Percentiles rank a stretch among this genome's conserved stretches.
Evolutionary conservation across 495 filamentous ascomycete species (phyloP).

Genomic region (Parathielavia hyrcaniae): DNA sequence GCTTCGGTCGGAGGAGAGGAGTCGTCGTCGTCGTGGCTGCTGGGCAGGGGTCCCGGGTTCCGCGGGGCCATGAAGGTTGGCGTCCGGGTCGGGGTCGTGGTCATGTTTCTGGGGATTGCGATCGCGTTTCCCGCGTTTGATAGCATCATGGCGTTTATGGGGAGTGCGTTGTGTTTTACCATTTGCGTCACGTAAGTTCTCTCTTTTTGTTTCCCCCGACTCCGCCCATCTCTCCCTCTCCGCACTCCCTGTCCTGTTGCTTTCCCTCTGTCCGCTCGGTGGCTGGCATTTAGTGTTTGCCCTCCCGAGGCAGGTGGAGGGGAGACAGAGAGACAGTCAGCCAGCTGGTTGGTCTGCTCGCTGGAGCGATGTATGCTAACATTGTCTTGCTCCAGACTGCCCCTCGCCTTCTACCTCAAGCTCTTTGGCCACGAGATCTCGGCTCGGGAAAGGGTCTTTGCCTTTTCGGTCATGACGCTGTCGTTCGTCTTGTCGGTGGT

Average conservation of each 20-base stretch:
- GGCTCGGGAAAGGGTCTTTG: conserved; percentile 55
- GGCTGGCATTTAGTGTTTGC: too few relatives aligned
- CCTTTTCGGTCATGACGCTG: conserved; percentile 63
- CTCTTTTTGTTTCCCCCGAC: too few relatives aligned
- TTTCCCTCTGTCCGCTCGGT: neutral
- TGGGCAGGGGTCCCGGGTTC: conserved; percentile 52
- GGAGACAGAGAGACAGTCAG: too few relatives aligned
- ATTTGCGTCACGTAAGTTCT: conserved; percentile 74
- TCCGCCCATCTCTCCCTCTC: conserved; percentile 6
- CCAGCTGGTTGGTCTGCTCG: too few relatives aligned
- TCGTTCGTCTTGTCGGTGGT: conserved; percentile 63
- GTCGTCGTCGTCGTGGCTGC: conserved; percentile 20
- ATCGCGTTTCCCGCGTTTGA: conserved; percentile 87
- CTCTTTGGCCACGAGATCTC: conserved; percentile 78
- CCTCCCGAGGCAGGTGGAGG: too few relatives aligned
- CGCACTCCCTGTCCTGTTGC: neutral
- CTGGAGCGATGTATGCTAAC: neutral
- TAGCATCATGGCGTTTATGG: conserved; percentile 89
- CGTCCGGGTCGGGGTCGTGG: conserved; percentile 51
- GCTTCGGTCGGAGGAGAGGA: conserved; percentile 19
- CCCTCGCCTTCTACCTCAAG: conserved; percentile 84
- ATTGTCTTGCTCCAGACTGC: conserved; percentile 44
- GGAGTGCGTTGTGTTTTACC: conserved; percentile 82
- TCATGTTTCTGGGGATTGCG: conserved; percentile 46
- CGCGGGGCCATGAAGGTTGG: conserved; percentile 53